Percentiles rank a stretch among this genome's conserved stretches.
Evolutionary conservation across 1,284 basidiomycete genomes (phyloP).

Genomic region (Cronartium quercuum): DNA sequence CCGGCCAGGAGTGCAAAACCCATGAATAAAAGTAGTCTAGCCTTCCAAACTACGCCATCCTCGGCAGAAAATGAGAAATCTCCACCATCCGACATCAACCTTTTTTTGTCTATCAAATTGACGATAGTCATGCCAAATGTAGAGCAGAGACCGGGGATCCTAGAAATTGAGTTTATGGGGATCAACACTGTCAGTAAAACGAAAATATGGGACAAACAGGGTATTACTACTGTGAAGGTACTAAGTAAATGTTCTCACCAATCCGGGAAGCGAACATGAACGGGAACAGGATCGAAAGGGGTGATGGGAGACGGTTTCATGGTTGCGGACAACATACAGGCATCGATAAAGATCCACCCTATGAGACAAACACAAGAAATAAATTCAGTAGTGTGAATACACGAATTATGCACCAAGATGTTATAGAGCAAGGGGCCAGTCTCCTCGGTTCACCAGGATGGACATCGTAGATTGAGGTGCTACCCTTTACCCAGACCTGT

Average conservation of each 20-base stretch:
- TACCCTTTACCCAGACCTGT: constrained; percentile 4
- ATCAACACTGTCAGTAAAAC: neutral
- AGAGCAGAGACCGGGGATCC: constrained; percentile 91
- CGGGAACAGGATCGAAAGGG: constrained; percentile 65
- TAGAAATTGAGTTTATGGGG: constrained; percentile 54
- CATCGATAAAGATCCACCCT: constrained; percentile 70
- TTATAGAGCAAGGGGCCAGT: neutral
- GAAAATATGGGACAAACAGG: neutral
- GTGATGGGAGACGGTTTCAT: constrained; percentile 61
- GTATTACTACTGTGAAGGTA: neutral
- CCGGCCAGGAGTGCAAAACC: constrained; percentile 96
- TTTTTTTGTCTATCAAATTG: constrained; percentile 90
- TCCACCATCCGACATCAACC: constrained; percentile 68
- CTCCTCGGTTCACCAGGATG: neutral
- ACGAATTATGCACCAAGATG: neutral
- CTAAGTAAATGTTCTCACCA: constrained; percentile 17
- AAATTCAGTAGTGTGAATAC: constrained; percentile 68
- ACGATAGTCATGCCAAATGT: constrained; percentile 86
- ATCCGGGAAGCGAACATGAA: constrained; percentile 72
- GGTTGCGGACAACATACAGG: constrained; percentile 67
- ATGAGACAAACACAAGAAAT: neutral
- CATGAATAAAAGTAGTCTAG: constrained; percentile 80
- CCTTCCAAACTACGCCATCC: constrained; percentile 76
- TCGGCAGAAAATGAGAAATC: constrained; percentile 55
- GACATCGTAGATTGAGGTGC: constrained; percentile 24